Conservation (phyloP, 2,329 filamentous ascomycete genomes). For the Eutypa lata region DNA sequence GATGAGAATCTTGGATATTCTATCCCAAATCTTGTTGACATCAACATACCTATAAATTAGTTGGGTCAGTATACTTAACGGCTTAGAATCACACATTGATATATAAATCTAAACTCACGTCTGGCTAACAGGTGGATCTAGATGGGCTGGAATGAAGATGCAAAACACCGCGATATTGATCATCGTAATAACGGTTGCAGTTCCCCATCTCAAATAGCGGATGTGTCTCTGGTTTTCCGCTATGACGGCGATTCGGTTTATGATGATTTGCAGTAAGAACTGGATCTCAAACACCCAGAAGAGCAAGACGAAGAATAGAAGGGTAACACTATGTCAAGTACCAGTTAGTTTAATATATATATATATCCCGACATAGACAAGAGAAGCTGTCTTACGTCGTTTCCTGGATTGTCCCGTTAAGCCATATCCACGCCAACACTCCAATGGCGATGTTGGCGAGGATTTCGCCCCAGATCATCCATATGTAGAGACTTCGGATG, state of each 20-base stretch:
- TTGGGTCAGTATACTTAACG: not conserved
- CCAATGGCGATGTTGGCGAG: too few relatives aligned
- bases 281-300: conserved; percentile 47
- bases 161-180: conserved; percentile 53
- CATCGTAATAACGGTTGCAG: conserved; percentile 39
- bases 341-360: too few relatives aligned
- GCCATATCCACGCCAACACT: too few relatives aligned
- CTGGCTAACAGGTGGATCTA: conserved; percentile 31
- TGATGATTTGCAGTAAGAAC: conserved; percentile 52
- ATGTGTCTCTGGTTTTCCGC: conserved; percentile 37
- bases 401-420: too few relatives aligned
- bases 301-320: too few relatives aligned
- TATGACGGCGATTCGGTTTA: conserved; percentile 51
- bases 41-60: conserved; percentile 26
- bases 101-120: conserved; percentile 21
- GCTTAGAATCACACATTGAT: too few relatives aligned
- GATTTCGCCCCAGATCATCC: too few relatives aligned
- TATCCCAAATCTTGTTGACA: conserved; percentile 51
- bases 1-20: conserved; percentile 49
- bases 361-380: too few relatives aligned
- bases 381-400: too few relatives aligned
- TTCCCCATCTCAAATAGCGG: conserved; percentile 42
- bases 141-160: conserved; percentile 51
- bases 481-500: too few relatives aligned
- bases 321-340: too few relatives aligned